phyloP scores from a whole-genome alignment of 257 asterid species.

The Scutellaria minor region DNA sequence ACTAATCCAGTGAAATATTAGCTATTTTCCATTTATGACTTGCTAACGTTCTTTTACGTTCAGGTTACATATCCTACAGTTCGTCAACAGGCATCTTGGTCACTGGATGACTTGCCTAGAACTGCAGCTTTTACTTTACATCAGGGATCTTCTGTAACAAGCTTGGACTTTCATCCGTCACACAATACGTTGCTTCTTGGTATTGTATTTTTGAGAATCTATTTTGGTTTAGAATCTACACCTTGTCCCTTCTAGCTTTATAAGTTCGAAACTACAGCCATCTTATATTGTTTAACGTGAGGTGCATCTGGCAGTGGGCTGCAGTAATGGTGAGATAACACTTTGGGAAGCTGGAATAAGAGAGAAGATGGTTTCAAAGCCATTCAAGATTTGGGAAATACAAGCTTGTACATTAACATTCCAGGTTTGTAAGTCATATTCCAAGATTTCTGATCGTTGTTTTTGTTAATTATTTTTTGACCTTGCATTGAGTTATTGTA shows the following conservation, averaged over 20 bases:
- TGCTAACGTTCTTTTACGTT: conserved; percentile 32
- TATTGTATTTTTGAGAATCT: conserved; percentile 37
- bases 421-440: conserved; percentile 58
- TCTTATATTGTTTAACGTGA: conserved; percentile 21
- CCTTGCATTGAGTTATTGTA: not conserved
- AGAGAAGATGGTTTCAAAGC: conserved; percentile 80
- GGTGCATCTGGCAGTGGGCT: conserved; percentile 67
- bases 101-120: conserved; percentile 93
- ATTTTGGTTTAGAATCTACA: too few species aligned
- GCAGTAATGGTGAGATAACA: conserved; percentile 82
- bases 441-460: conserved; percentile 4
- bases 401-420: conserved; percentile 70
- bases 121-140: conserved; percentile 82
- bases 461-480: not conserved
- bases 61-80: conserved; percentile 92
- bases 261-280: conserved; percentile 1
- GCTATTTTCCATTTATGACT: conserved; percentile 19
- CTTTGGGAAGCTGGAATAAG: conserved; percentile 91
- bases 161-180: conserved; percentile 96
- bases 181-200: conserved; percentile 88
- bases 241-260: not conserved
- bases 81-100: conserved; percentile 87
- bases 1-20: not conserved
- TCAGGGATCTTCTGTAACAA: conserved; percentile 84
- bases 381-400: conserved; percentile 89